Evolutionary conservation across 208 protist species (phyloP).

Genomic region (Wallacemonas sp.): DNA sequence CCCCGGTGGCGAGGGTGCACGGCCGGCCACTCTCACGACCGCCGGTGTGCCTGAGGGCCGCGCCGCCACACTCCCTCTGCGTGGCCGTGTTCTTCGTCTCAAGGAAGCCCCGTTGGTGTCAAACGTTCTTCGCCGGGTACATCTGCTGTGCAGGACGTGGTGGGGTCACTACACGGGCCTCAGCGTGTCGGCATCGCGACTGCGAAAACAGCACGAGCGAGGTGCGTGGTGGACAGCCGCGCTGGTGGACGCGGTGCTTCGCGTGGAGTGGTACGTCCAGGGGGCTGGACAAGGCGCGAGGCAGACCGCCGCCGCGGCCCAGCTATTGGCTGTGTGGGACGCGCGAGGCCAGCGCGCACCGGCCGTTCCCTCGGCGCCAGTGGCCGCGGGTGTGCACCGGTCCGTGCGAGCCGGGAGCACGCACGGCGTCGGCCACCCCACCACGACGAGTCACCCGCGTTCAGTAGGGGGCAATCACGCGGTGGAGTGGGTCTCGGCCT

Average conservation of each 20-base stretch:
- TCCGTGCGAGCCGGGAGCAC: neutral
- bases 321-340: constrained; percentile 13
- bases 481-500: constrained; percentile 7
- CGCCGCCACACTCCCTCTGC: no score
- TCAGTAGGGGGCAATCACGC: neutral
- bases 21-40: no score
- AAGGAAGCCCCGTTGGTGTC: neutral
- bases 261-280: constrained; percentile 46
- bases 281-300: neutral
- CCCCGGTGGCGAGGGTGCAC: no score
- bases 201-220: constrained; percentile 39
- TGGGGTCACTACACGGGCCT: constrained; percentile 58
- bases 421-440: neutral
- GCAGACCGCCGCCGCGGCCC: neutral
- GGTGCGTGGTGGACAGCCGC: constrained; percentile 37
- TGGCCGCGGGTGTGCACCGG: no score
- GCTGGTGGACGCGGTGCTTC: constrained; percentile 54
- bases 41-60: no score
- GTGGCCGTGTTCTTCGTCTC: no score
- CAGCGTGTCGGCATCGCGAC: constrained; percentile 23
- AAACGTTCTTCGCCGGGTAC: constrained; percentile 36
- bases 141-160: constrained; percentile 55
- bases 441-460: neutral
- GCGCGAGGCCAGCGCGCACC: neutral
- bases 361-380: constrained; percentile 9